Evolutionary conservation across 345 rosid genomes (phyloP).

Genomic region (Erodium maritimum): DNA sequence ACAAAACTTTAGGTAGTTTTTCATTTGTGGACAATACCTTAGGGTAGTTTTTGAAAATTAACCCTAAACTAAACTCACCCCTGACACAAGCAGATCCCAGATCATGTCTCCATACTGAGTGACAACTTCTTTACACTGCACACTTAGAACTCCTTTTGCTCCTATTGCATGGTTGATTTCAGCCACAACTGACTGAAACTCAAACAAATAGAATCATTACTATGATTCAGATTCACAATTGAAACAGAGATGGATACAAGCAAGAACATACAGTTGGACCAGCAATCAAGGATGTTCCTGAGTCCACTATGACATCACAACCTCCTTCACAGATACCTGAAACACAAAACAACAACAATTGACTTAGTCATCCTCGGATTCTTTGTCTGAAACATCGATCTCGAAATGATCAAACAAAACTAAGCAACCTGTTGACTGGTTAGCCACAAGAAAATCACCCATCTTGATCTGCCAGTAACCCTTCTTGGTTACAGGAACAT

Average conservation of each 20-base stretch:
- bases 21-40: no score
- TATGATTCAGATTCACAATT: no score
- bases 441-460: slow-evolving; percentile 54
- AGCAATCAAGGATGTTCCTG: slow-evolving; percentile 70
- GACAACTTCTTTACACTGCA: slow-evolving; percentile 59
- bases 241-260: background rate
- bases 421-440: slow-evolving; percentile 44
- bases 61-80: slow-evolving; percentile 35
- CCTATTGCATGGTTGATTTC: slow-evolving; percentile 78
- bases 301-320: slow-evolving; percentile 68
- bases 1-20: no score
- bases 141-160: slow-evolving; percentile 53
- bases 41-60: no score
- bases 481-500: slow-evolving; percentile 50
- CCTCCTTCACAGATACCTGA: slow-evolving; percentile 46
- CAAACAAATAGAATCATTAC: background rate
- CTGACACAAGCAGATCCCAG: slow-evolving; percentile 60
- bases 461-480: slow-evolving; percentile 86
- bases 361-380: background rate
- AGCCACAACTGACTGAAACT: slow-evolving; percentile 42
- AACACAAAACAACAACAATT: no score
- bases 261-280: slow-evolving; percentile 68
- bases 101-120: slow-evolving; percentile 58
- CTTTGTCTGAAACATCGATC: background rate
- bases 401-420: background rate